Conservation (phyloP, 2,329 filamentous ascomycete species). For the Pestalotiopsis sp. region DNA sequence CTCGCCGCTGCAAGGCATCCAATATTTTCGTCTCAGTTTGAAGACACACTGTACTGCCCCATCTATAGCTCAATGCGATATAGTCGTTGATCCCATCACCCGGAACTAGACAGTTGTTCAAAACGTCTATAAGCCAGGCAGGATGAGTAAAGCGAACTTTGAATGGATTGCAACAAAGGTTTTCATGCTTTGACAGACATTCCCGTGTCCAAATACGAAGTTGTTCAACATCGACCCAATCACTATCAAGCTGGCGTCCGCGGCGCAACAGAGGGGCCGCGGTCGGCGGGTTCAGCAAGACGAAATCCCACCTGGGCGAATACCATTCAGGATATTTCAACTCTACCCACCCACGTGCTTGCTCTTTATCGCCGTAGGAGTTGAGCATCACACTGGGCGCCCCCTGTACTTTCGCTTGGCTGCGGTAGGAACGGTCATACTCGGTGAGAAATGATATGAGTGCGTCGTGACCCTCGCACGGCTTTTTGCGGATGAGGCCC, state of each 20-base stretch:
- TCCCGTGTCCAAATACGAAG: background rate
- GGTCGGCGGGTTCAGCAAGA: background rate
- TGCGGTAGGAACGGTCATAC: no score
- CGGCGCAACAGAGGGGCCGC: background rate
- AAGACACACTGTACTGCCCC: background rate
- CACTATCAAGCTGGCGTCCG: background rate
- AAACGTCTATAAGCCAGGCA: slow-evolving; percentile 5
- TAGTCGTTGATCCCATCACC: background rate
- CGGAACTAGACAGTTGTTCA: background rate
- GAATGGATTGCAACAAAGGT: background rate
- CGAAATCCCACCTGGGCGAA: background rate
- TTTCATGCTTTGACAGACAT: background rate
- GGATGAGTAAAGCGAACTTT: background rate
- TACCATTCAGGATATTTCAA: no score
- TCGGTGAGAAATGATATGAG: no score
- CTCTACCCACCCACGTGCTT: no score
- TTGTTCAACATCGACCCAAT: slow-evolving; percentile 7
- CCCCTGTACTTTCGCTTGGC: background rate
- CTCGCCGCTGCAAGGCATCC: background rate
- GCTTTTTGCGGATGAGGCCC: no score
- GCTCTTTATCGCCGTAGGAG: no score
- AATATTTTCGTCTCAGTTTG: background rate
- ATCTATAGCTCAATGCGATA: slow-evolving; percentile 7
- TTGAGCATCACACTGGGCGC: no score
- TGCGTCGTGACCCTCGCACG: no score